Percentiles rank a stretch among this genome's conserved stretches.
These are phyloP conservation scores for Corchorus capsularis DNA, from an alignment of 345 rosid genomes.

Conservation along the genomic window DNA sequence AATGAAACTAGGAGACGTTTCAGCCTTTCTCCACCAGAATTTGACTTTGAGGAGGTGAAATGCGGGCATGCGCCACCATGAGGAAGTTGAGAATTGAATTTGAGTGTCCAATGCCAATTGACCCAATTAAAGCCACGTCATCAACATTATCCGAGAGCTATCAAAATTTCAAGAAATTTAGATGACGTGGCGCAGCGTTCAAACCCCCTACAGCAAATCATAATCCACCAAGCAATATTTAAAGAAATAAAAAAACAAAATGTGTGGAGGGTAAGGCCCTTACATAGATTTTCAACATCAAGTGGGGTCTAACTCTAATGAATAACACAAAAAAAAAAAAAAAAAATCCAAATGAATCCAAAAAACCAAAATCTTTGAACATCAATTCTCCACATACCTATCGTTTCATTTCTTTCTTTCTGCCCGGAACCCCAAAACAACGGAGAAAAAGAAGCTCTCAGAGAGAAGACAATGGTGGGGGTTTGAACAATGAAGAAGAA, in stretches of 20 bases:
- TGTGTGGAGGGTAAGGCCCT: conserved; percentile 39
- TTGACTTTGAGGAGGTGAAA: no score
- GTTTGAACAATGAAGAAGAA: conserved; percentile 54
- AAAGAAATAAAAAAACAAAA: not conserved
- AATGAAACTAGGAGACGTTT: no score
- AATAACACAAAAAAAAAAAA: conserved; percentile 2
- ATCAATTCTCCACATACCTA: conserved; percentile 33
- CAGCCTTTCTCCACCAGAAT: no score
- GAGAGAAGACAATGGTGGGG: conserved; percentile 38
- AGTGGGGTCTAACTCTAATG: conserved; percentile 21
- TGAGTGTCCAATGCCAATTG: not conserved
- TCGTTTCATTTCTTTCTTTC: conserved; percentile 21
- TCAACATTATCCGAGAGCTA: conserved; percentile 32
- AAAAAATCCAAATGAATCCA: conserved; percentile 23
- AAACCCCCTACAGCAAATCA: conserved; percentile 28
- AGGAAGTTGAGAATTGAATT: no score
- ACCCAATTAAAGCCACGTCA: conserved; percentile 27
- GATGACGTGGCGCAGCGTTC: conserved; percentile 29
- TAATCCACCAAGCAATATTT: not conserved
- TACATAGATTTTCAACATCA: conserved; percentile 20
- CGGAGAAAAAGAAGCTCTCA: not conserved
- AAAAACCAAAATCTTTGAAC: conserved; percentile 27
- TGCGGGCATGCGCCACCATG: no score
- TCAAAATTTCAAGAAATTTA: not conserved
- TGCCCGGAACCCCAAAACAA: no score